These are phyloP conservation scores for Annulohypoxylon truncatum DNA, from an alignment of 2,329 filamentous ascomycete genomes.

Conservation along the genomic window DNA sequence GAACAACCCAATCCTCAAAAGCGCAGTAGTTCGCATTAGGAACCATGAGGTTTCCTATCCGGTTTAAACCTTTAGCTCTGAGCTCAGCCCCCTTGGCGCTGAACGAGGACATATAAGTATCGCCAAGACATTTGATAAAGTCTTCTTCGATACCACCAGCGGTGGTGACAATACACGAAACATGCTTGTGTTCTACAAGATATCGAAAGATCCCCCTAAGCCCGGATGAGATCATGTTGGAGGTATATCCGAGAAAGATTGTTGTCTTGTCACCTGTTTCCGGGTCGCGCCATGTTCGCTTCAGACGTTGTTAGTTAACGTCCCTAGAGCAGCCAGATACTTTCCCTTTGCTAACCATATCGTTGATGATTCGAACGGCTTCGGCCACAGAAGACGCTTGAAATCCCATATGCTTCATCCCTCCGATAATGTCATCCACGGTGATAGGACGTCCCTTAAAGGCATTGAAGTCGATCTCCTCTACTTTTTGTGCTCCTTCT, in stretches of 20 bases:
- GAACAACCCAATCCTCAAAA: slow-evolving; percentile 97
- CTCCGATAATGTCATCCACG: slow-evolving; percentile 82
- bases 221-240: slow-evolving; percentile 96
- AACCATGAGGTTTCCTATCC: slow-evolving; percentile 94
- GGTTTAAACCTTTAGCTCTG: slow-evolving; percentile 87
- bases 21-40: slow-evolving; percentile 97
- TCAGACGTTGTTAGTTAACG: slow-evolving; percentile 43
- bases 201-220: slow-evolving; percentile 91
- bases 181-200: slow-evolving; percentile 90
- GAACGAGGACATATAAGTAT: slow-evolving; percentile 93
- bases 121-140: slow-evolving; percentile 96
- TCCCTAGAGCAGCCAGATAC: slow-evolving; percentile 32
- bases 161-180: slow-evolving; percentile 93
- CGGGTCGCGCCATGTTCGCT: slow-evolving; percentile 83
- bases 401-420: slow-evolving; percentile 89
- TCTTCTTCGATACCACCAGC: slow-evolving; percentile 97
- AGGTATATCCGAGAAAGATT: slow-evolving; percentile 97
- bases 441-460: slow-evolving; percentile 81
- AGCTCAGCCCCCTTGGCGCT: slow-evolving; percentile 79
- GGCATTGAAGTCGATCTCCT: slow-evolving; percentile 92
- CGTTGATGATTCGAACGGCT: slow-evolving; percentile 90
- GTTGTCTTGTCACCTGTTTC: slow-evolving; percentile 85
- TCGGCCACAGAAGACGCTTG: slow-evolving; percentile 79
- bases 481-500: slow-evolving; percentile 80
- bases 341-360: slow-evolving; percentile 75